A percentile compares a stretch with the other conserved stretches of the same genome.
Conservation (phyloP, 257 asterid species). For the Linderniella brevidens region DNA sequence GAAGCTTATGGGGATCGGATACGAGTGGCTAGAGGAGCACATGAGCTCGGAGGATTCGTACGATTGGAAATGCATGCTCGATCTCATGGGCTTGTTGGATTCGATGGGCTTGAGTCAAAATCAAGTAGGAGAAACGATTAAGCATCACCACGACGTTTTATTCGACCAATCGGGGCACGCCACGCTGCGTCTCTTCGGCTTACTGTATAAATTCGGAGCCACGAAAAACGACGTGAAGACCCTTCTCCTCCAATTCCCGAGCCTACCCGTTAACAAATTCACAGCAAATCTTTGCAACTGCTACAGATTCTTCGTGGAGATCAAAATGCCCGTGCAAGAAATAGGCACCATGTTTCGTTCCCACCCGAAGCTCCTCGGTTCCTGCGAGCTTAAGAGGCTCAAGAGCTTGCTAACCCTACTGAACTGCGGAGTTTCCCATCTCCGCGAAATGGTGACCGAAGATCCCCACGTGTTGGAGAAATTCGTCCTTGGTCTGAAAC, state of each 20-base stretch:
- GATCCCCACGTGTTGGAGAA: slow-evolving; percentile 1
- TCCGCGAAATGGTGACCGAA: not conserved
- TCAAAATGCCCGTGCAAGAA: not conserved
- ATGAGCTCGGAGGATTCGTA: not conserved
- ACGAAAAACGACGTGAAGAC: not conserved
- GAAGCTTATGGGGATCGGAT: not conserved
- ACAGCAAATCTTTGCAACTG: not conserved
- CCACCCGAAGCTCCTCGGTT: not conserved
- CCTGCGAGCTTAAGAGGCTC: not conserved
- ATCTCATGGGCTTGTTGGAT: not conserved
- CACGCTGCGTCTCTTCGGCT: not conserved
- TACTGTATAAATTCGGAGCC: not conserved
- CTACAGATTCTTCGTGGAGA: not conserved
- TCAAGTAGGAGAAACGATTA: not conserved
- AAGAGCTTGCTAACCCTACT: not conserved
- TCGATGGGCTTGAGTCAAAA: not conserved
- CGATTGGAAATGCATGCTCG: not conserved
- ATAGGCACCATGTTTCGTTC: not conserved
- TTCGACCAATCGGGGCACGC: not conserved
- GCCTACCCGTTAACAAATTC: not conserved
- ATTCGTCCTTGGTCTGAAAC: not conserved
- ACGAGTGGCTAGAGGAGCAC: slow-evolving; percentile 1
- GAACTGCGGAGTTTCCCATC: not conserved
- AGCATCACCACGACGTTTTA: not conserved
- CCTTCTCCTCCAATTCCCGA: not conserved